Percentiles rank a stretch among this genome's conserved stretches.
Evolutionary conservation across 768 basidiomycete species (phyloP).

Genomic region (Pleurotus salmoneostramineus): DNA sequence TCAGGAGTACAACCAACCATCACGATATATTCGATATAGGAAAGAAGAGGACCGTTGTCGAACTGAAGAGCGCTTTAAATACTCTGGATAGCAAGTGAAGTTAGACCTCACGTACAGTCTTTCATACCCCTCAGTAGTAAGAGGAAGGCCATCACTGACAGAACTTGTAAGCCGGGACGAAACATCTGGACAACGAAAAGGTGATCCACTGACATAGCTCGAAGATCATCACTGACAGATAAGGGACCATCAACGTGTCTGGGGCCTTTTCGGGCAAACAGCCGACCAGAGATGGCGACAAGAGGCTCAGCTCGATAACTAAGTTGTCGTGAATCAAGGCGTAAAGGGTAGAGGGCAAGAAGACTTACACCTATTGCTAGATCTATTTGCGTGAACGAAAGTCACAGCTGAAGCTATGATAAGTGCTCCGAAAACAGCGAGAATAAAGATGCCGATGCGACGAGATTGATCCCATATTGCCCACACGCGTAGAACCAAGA

Average conservation of each 20-base stretch:
- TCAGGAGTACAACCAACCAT: background rate
- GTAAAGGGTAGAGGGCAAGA: background rate
- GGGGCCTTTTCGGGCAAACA: background rate
- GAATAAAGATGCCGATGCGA: background rate
- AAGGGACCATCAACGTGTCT: background rate
- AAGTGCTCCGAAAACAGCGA: background rate
- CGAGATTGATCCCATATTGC: background rate
- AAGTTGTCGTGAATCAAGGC: background rate
- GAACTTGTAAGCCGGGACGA: background rate
- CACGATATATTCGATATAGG: background rate
- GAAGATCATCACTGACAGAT: background rate
- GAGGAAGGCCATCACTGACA: background rate
- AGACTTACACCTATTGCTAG: background rate
- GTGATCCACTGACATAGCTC: background rate
- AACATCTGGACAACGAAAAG: background rate
- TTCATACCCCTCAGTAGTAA: background rate
- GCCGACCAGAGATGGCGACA: background rate
- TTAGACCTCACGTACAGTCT: background rate
- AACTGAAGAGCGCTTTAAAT: background rate
- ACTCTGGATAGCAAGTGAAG: background rate
- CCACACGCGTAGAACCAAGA: constrained; percentile 4
- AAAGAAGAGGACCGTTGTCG: background rate
- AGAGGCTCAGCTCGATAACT: background rate
- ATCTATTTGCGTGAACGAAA: background rate
- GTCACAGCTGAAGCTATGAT: background rate